Base-by-base conservation (phyloP, 345 rosid species). In the Kandelia obovata region DNA sequence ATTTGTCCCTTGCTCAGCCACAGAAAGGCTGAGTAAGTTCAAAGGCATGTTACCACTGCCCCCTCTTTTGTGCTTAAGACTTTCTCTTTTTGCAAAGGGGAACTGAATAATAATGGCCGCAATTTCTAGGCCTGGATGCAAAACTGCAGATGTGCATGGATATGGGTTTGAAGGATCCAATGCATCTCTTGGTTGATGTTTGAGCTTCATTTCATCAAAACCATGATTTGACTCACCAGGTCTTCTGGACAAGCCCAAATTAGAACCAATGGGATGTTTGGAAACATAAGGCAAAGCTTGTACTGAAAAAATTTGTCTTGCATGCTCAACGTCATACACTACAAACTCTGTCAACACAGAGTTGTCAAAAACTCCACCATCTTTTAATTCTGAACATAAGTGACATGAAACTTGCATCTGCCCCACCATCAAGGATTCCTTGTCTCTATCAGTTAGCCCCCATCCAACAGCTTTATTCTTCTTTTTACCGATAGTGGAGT, bases 341-440 rank as follows among this genome's bases (percentile, higher is more conserved):
- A 96, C 95, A 72, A 92, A 96, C 57, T 96, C 99, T 1, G 86
- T 84, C 71, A 90, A 76, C 82, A 85, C 53, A 34, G 91, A 86
- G 79, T 80, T 75, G 61, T 82, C 82, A 35, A 65, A 79, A 57
- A 57, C 46, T 83, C 77, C 78, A 26, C 71, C 83, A 63, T 78
- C 78, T 77, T 78, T 82, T 64, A 69, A 6, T 65, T 96, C 87
- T 4, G 91, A 80, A 70, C 82, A 81, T 53, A 90, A 66, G 66
- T 78, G 82, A 71, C 89, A 80, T 1, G 96, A 87, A 80, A 88
- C 92, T 71, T 87, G 94, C 99, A 96, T 92, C 81, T 92, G 94
- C 11, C 95, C 99, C 34, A 92, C 82, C 49, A 85, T 39, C 65
- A 82, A 71, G 43, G 89, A 77, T 68, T 86, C 89, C 76, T 80